phyloP scores from a whole-genome alignment of 2,329 filamentous ascomycete genomes.

The Alternaria sp. region DNA sequence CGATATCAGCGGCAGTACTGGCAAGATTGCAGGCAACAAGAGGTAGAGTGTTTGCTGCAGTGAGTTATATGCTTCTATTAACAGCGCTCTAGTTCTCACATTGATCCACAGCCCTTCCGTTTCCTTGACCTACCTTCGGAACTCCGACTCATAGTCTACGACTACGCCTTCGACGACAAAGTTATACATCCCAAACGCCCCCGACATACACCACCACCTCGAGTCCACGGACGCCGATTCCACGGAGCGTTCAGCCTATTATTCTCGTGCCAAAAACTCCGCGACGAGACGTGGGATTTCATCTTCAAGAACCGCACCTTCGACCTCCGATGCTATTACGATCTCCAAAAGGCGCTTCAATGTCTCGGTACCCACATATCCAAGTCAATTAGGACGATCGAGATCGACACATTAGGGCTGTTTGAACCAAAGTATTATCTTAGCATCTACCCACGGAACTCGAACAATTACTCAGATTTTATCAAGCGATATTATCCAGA shows the following conservation, averaged over 20 bases:
- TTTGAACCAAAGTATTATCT: not conserved
- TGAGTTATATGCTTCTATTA: not conserved
- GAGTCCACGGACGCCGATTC: not conserved
- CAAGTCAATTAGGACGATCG: not conserved
- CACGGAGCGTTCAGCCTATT: not conserved
- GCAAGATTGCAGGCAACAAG: not conserved
- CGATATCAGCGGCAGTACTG: not conserved
- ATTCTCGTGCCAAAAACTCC: not conserved
- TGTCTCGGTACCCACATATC: not conserved
- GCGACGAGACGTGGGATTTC: not conserved
- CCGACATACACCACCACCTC: not conserved
- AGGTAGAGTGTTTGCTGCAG: not conserved
- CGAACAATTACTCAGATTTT: not conserved
- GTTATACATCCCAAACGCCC: not conserved
- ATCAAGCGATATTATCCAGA: not conserved
- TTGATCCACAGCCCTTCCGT: not conserved
- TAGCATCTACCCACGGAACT: not conserved
- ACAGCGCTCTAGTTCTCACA: not conserved
- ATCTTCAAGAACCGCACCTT: slow-evolving; percentile 1
- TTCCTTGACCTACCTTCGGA: not conserved
- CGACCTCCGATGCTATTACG: not conserved
- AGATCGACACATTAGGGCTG: not conserved
- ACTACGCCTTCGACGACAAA: not conserved
- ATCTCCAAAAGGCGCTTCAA: not conserved
- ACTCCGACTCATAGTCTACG: not conserved